Evolutionary conservation across 257 asterid species (phyloP).

Genomic region (Cinchona pubescens): DNA sequence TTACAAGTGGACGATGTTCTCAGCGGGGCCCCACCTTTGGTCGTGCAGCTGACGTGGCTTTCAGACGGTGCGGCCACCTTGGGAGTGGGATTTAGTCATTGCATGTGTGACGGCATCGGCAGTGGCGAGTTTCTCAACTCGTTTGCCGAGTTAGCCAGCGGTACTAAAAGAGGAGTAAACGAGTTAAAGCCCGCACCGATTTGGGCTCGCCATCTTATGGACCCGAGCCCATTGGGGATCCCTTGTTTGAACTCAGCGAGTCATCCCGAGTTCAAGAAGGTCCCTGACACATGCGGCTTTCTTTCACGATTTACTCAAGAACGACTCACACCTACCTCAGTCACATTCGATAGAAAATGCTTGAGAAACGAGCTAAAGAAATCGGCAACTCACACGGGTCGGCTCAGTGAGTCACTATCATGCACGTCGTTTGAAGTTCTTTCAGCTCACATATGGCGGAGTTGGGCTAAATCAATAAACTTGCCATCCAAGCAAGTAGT

Average conservation of each 20-base stretch:
- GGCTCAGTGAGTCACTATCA: conserved; percentile 15
- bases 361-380: conserved; percentile 47
- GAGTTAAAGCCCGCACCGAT: conserved; percentile 32
- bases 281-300: conserved; percentile 46
- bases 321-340: conserved; percentile 42
- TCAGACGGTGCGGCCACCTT: conserved; percentile 56
- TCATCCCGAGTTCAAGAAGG: conserved; percentile 48
- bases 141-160: conserved; percentile 47
- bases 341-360: conserved; percentile 26
- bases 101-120: conserved; percentile 62
- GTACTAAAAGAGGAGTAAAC: conserved; percentile 12
- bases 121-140: conserved; percentile 58
- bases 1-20: conserved; percentile 48
- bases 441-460: conserved; percentile 66
- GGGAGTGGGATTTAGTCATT: conserved; percentile 57
- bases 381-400: not conserved
- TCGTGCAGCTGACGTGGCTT: conserved; percentile 73
- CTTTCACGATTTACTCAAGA: conserved; percentile 33
- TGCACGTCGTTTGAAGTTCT: conserved; percentile 60
- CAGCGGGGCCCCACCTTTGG: conserved; percentile 56
- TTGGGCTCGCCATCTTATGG: conserved; percentile 49
- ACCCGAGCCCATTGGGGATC: conserved; percentile 14
- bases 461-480: conserved; percentile 57
- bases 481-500: conserved; percentile 42
- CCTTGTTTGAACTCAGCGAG: not conserved